Evolutionary conservation across 805 yeast genomes (phyloP).

Genomic region (Pichia nakasei): DNA sequence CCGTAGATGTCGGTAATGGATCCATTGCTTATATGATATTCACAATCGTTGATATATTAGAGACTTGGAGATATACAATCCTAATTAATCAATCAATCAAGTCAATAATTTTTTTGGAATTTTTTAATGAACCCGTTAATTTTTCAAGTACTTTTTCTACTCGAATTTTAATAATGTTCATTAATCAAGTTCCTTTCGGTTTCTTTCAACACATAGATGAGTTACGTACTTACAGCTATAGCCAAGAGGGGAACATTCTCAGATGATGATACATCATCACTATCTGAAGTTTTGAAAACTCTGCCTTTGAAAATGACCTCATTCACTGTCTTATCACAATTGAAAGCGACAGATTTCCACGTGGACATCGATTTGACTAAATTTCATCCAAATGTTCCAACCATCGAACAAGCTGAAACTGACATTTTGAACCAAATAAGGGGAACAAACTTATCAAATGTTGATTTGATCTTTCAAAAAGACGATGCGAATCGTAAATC

Average conservation of each 20-base stretch:
- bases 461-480: constrained; percentile 38
- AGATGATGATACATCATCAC: constrained; percentile 13
- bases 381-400: constrained; percentile 7
- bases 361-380: constrained; percentile 19
- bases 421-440: constrained; percentile 16
- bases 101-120: too few species aligned
- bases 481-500: constrained; percentile 23
- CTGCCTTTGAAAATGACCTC: constrained; percentile 26
- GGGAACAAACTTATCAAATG: constrained; percentile 13
- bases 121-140: too few species aligned
- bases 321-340: constrained; percentile 23
- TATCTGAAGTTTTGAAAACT: constrained; percentile 20
- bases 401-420: constrained; percentile 12
- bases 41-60: too few species aligned
- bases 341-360: constrained; percentile 33
- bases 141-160: too few species aligned
- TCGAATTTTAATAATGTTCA: too few species aligned
- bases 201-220: constrained; percentile 11
- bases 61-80: too few species aligned
- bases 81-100: too few species aligned
- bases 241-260: constrained; percentile 18
- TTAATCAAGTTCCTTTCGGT: not conserved
- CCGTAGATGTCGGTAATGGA: constrained; percentile 16
- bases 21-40: constrained; percentile 18
- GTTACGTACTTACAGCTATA: constrained; percentile 25